Evolutionary conservation across 495 filamentous ascomycete species (phyloP).

Genomic region (Cladorrhinum samala): DNA sequence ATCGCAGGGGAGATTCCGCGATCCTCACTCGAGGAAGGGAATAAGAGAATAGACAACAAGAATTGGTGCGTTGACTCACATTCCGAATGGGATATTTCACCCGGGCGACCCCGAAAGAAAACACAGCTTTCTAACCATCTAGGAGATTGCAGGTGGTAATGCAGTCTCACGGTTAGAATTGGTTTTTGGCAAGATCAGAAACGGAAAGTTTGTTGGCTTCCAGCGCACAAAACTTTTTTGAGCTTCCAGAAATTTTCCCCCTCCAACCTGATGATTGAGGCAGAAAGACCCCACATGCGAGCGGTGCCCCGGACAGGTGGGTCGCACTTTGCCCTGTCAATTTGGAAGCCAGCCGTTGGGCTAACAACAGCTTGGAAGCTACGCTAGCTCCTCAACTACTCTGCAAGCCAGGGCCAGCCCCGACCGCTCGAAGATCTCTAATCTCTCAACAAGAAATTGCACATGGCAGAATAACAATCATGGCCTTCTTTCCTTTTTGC

Average conservation of each 20-base stretch:
- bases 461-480: too few relatives aligned
- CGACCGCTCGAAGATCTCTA: too few relatives aligned
- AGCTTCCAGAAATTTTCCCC: not conserved
- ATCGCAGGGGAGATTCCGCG: constrained; percentile 29
- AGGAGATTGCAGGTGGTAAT: not conserved
- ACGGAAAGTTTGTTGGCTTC: not conserved
- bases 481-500: too few relatives aligned
- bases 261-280: not conserved
- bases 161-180: too few relatives aligned
- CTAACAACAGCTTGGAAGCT: too few relatives aligned
- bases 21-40: not conserved
- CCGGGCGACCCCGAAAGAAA: constrained; percentile 4
- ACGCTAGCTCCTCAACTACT: too few relatives aligned
- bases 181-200: too few relatives aligned
- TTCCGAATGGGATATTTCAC: constrained; percentile 18
- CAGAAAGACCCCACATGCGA: not conserved
- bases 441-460: too few relatives aligned
- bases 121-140: constrained; percentile 7
- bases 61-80: constrained; percentile 17
- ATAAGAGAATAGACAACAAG: not conserved
- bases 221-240: constrained; percentile 2
- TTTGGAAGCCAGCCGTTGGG: too few relatives aligned
- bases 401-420: too few relatives aligned
- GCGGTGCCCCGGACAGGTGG: not conserved
- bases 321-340: not conserved